Evolutionary conservation across 768 basidiomycete species (phyloP).

Genomic region (Favolaschia claudopus): DNA sequence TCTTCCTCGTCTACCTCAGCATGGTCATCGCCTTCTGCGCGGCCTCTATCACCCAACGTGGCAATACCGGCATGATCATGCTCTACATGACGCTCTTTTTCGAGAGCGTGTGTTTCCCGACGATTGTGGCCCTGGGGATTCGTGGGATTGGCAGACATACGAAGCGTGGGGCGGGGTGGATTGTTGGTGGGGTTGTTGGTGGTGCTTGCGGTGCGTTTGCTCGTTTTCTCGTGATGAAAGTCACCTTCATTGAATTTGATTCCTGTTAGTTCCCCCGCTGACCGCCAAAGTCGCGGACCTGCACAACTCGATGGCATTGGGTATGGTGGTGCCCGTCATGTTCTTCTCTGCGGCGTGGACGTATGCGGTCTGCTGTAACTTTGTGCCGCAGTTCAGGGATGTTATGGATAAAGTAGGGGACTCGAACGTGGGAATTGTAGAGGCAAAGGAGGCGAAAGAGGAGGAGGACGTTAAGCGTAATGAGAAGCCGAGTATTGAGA

Average conservation of each 20-base stretch:
- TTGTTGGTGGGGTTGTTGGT: constrained; percentile 42
- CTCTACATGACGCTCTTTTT: constrained; percentile 42
- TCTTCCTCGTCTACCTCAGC: constrained; percentile 39
- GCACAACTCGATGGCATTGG: constrained; percentile 41
- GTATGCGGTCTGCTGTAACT: constrained; percentile 41
- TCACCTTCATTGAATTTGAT: no score
- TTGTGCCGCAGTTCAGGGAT: constrained; percentile 37
- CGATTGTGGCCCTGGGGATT: constrained; percentile 43
- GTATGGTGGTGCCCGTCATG: constrained; percentile 42
- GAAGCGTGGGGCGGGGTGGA: constrained; percentile 42
- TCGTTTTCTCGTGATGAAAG: no score
- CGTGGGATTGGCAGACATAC: constrained; percentile 42
- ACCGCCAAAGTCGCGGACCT: constrained; percentile 39
- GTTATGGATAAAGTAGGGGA: constrained; percentile 34
- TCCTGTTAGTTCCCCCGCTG: constrained; percentile 42
- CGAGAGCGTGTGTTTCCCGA: constrained; percentile 46
- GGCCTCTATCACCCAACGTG: constrained; percentile 39
- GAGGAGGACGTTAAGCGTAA: no score
- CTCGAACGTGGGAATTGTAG: constrained; percentile 10
- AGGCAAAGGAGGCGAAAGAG: no score
- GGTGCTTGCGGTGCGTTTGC: constrained; percentile 38
- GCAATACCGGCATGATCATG: constrained; percentile 40
- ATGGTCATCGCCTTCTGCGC: constrained; percentile 38
- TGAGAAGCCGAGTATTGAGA: no score
- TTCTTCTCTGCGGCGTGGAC: constrained; percentile 38